These are phyloP conservation scores for Kluyveromyces aestuarii DNA, from an alignment of 805 yeast species.

Conservation along the genomic window DNA sequence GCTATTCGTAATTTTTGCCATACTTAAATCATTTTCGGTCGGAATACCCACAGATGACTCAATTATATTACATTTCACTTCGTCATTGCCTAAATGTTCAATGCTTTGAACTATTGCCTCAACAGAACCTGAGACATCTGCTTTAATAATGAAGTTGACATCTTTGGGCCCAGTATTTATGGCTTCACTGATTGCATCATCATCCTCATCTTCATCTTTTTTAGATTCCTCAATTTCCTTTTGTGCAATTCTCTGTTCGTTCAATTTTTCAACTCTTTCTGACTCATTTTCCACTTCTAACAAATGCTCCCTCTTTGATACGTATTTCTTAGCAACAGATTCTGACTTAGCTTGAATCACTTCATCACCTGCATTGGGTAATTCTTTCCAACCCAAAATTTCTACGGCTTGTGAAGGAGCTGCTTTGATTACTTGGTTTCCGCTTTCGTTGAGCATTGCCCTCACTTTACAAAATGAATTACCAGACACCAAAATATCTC, in stretches of 20 bases:
- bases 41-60: conserved; percentile 73
- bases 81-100: conserved; percentile 76
- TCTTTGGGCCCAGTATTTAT: conserved; percentile 18
- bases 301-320: conserved; percentile 56
- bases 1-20: conserved; percentile 66
- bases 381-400: conserved; percentile 86
- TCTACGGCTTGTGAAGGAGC: conserved; percentile 88
- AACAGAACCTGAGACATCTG: conserved; percentile 91
- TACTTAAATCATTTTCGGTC: conserved; percentile 53
- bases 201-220: conserved; percentile 26
- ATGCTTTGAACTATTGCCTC: conserved; percentile 88
- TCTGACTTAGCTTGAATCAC: conserved; percentile 71
- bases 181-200: conserved; percentile 19
- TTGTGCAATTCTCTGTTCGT: conserved; percentile 51
- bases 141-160: conserved; percentile 64
- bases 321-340: conserved; percentile 63
- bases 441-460: conserved; percentile 65
- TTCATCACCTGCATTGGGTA: conserved; percentile 87
- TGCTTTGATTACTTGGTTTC: conserved; percentile 53
- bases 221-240: conserved; percentile 46
- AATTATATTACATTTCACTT: conserved; percentile 62
- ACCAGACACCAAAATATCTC: conserved; percentile 77
- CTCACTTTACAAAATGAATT: conserved; percentile 77
- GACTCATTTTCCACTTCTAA: conserved; percentile 48
- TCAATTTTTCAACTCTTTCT: conserved; percentile 59